Evolutionary conservation across 495 filamentous ascomycete species (phyloP), one percentile per base, ranked within the genome.

Genomic region (Alectoria sarmentosa): DNA sequence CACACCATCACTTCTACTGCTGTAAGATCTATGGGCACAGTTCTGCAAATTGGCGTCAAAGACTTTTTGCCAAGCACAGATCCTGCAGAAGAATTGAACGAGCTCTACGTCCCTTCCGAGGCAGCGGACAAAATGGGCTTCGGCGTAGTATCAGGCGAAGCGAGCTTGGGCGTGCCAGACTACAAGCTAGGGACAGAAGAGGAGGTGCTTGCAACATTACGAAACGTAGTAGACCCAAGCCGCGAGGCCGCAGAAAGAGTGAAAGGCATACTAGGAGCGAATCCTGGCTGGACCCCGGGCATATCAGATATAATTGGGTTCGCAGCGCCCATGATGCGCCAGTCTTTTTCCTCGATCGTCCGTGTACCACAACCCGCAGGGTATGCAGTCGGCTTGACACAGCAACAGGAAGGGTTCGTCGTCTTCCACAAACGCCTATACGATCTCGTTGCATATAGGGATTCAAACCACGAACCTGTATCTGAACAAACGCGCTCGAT

Each of bases 361-460:
- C 52, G 59, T 37, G 61, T 67, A 15, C 38, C 56, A 7, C 42
- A 49, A 7, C 65, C 49, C 4, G 54, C 58, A 38, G 62, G 60
- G 17, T 62, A 39, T 17, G 58, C 44, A 37, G 4, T 42, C 21
- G 55, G 61, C 17, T 59, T 52, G 15, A 62, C 60, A 1, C 57
- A 60, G 23, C 32, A 60, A 57, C 60, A 65, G 32, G 57, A 65
- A 55, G 60, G 56, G 21, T 55, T 60, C 75, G 66, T 77, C 71
- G 26, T 75, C 74, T 48, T 76, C 72, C 64, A 72, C 68, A 56
- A 73, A 70, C 14, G 73, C 68, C 57, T 76, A 63, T 65, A 75
- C 38, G 55, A 80, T 73, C 59, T 68, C 71, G 41, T 77, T 74
- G 68, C 78, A 74, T 39, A 81, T 26, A 32, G 60, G 4, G 46